Evolutionary conservation across 176 grass and related monocot species (phyloP), one percentile per base, ranked within the genome.

Genomic region (Eleusine indica): DNA sequence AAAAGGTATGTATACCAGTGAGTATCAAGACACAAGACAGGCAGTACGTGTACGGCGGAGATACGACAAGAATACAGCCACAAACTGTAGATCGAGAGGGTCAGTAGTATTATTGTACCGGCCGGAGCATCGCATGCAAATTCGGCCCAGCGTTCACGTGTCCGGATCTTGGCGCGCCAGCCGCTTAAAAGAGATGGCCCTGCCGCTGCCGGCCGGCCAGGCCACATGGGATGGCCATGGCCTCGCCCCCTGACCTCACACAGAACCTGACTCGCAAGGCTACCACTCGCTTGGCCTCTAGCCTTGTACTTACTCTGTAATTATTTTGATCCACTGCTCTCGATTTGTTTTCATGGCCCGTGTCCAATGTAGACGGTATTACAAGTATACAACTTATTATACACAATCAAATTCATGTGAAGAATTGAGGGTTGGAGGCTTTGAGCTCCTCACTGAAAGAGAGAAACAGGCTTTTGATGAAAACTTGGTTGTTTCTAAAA

Each of bases 121-220:
- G 52, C 32, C 78, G 6, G 52, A 4, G 52, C 16, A 19, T 41
- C 12, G 19, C 35, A 35, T 37, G 37, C 48, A 14, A 22, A 76
- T n/a, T 16, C 73, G 63, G 47, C 73, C 16, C 73, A 37, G 4
- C 38, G 68, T 70, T 70, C 51, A 70, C 38, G 51, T 85, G 63
- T 46, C 66, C 9, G 48, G 49, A 56, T 76, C 37, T 56, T 13
- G 47, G 82, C 42, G 29, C 57, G 53, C 53, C 21, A 67, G 22
- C 58, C 9, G 42, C 22, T 28, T 66, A 5, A 17, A 22, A 2
- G 21, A 22, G 11, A 72, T 48, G 40, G 70, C 57, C 52, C 52
- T 54, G 52, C 52, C 52, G 32, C 32, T 35, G 32, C 32, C 57
- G 2, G 57, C 61, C 61, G 61, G 61, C 61, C 61, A 64, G 25